These are phyloP conservation scores for Fusarium fujikuroi DNA, from an alignment of 2,329 filamentous ascomycete genomes.

Conservation along the genomic window DNA sequence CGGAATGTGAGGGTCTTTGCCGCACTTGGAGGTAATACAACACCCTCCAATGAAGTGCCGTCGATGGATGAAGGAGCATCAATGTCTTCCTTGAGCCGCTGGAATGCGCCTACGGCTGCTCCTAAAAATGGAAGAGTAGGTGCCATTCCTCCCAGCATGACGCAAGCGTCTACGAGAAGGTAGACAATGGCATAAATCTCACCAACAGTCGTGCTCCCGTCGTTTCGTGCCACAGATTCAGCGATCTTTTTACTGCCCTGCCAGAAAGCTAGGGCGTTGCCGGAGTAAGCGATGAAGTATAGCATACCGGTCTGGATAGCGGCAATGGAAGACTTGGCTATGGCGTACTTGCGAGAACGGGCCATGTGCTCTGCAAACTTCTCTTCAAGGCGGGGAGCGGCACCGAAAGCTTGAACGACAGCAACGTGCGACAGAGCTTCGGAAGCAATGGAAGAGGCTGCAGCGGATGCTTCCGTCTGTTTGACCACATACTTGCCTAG, in stretches of 20 bases:
- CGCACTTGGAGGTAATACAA: not conserved
- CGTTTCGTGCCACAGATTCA: not conserved
- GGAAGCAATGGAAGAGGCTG: constrained; percentile 51
- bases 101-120: not conserved
- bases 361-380: not conserved
- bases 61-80: not conserved
- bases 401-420: not conserved
- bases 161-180: not conserved
- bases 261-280: not conserved
- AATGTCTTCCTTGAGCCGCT: not conserved
- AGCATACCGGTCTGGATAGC: not conserved
- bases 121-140: not conserved
- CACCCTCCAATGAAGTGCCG: not conserved
- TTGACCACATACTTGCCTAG: constrained; percentile 60
- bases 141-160: not conserved
- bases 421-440: not conserved
- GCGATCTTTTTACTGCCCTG: not conserved
- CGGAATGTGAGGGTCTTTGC: not conserved
- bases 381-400: not conserved
- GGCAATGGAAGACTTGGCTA: not conserved
- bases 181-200: not conserved
- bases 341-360: not conserved
- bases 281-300: not conserved
- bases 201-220: not conserved
- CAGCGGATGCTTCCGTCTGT: constrained; percentile 57